Base-by-base conservation (phyloP, 495 filamentous ascomycete genomes). In the Tricharina praecox region DNA sequence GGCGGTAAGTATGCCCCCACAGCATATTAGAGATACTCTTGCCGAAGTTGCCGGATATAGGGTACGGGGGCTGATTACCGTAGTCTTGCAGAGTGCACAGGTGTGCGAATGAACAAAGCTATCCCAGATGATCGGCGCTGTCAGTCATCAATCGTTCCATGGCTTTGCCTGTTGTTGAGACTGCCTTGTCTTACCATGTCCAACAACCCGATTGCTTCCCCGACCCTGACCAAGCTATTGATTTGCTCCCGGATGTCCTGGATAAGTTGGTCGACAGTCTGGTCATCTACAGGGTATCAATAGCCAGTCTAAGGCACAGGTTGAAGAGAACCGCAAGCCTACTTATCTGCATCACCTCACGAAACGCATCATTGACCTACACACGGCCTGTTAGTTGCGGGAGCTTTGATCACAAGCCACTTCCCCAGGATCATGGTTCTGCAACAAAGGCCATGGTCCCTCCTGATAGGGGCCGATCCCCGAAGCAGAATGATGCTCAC, bases 171-270 rank as follows among this genome's bases (percentile, higher is more conserved):
- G n/a, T n/a, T n/a, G n/a, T n/a, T n/a, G n/a, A n/a, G n/a, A n/a
- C n/a, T n/a, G 41, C 10, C 33, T 28, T 7, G 23, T 41, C 55
- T 21, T 48, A 92, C 66, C 83, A 96, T 92, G 59, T 97, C 90
- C 3, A 97, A 70, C 62, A 85, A 73, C n/a, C 83, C 84, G 50
- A 95, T 78, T 16, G 76, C 78, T 55, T 95, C 86, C 53, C 82
- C 85, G 44, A 85, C 70, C 47, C 73, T 75, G 63, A 87, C 92
- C 0, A 95, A 66, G 2, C 66, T 62, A 0, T 78, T 75, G 18
- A 86, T 74, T 46, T 85, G 73, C 3, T 66, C 63, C 28, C 81
- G 70, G 21, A 93, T 67, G 10, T 76, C 66, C 15, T 73, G 67
- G 19, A 86, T 73, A 5, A 97, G 69, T 33, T 75, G 64, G 48